phyloP scores from a whole-genome alignment of 352 stramenopile genomes.

The Nothophytophthora sp. region DNA sequence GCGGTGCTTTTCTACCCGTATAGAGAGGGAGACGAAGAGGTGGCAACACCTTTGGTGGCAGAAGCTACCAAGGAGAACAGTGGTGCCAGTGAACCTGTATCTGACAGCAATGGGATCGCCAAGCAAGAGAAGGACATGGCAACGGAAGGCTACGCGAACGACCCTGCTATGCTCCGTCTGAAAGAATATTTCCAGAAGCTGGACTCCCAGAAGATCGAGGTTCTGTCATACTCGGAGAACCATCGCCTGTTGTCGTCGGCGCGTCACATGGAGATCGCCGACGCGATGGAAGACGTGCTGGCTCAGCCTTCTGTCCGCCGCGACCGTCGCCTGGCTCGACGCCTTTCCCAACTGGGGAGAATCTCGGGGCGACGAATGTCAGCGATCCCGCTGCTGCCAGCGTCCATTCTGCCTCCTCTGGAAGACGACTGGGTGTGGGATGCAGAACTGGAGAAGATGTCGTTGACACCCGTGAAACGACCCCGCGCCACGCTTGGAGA shows the following conservation, averaged over 20 bases:
- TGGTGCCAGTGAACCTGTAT: neutral
- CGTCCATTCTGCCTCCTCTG: slow-evolving; percentile 33
- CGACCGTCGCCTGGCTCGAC: slow-evolving; percentile 56
- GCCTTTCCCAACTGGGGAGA: slow-evolving; percentile 60
- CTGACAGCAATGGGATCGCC: neutral
- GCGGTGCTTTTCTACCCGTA: neutral
- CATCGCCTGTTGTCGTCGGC: slow-evolving; percentile 61
- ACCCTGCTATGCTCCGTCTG: slow-evolving; percentile 36
- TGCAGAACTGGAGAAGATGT: slow-evolving; percentile 47
- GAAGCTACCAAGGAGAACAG: neutral
- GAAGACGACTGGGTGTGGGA: slow-evolving; percentile 58
- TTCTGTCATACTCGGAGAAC: slow-evolving; percentile 62
- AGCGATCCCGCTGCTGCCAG: slow-evolving; percentile 26
- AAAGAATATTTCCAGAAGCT: slow-evolving; percentile 58
- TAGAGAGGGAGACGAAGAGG: slow-evolving; percentile 2
- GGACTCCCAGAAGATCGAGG: slow-evolving; percentile 57
- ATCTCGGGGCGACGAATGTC: slow-evolving; percentile 55
- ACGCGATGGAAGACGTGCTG: slow-evolving; percentile 76
- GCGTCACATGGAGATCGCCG: slow-evolving; percentile 64
- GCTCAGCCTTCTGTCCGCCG: slow-evolving; percentile 62
- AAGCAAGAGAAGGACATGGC: slow-evolving; percentile 15
- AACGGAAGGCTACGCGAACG: slow-evolving; percentile 16
- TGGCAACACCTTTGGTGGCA: neutral
- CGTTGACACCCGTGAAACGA: slow-evolving; percentile 34
- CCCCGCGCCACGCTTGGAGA: slow-evolving; percentile 21